phyloP scores from a whole-genome alignment of 305 asterid species.

The Fraxinus latifolia region DNA sequence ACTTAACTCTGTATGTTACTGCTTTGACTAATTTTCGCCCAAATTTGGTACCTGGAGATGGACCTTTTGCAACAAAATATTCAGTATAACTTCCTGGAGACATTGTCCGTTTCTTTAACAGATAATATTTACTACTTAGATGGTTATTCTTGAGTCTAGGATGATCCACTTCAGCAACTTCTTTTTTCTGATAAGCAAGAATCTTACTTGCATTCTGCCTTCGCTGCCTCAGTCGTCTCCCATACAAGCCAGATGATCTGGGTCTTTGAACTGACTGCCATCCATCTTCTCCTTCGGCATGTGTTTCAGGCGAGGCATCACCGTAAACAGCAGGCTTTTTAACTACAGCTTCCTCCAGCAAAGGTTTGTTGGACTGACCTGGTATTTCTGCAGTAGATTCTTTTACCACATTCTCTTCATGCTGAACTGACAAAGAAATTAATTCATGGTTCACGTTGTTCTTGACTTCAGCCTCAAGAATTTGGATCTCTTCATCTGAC shows the following conservation, averaged over 20 bases:
- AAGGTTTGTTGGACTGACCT: conserved; percentile 38
- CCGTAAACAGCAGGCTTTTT: conserved; percentile 31
- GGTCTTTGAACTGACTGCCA: conserved; percentile 98
- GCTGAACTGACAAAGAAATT: conserved; percentile 38
- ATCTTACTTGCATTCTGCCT: conserved; percentile 59
- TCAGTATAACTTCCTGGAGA: conserved; percentile 74
- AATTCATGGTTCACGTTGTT: conserved; percentile 29
- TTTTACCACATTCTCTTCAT: conserved; percentile 39
- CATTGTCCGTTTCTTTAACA: conserved; percentile 59
- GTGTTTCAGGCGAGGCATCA: conserved; percentile 51
- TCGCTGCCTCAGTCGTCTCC: conserved; percentile 71
- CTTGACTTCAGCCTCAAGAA: conserved; percentile 41
- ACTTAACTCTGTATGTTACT: conserved; percentile 84
- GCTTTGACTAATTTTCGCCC: conserved; percentile 77
- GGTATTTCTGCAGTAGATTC: conserved; percentile 38
- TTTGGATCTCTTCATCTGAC: conserved; percentile 46
- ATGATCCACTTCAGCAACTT: conserved; percentile 64
- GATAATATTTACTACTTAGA: conserved; percentile 61
- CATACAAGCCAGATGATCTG: conserved; percentile 71
- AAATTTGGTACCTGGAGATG: conserved; percentile 57
- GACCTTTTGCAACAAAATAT: conserved; percentile 73
- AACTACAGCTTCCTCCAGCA: conserved; percentile 37
- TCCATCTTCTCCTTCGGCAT: conserved; percentile 85
- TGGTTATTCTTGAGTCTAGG: conserved; percentile 55
- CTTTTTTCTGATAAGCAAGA: conserved; percentile 69